Evolutionary conservation across 2,329 filamentous ascomycete genomes (phyloP).

Genomic region (Arachnomyces sp.): DNA sequence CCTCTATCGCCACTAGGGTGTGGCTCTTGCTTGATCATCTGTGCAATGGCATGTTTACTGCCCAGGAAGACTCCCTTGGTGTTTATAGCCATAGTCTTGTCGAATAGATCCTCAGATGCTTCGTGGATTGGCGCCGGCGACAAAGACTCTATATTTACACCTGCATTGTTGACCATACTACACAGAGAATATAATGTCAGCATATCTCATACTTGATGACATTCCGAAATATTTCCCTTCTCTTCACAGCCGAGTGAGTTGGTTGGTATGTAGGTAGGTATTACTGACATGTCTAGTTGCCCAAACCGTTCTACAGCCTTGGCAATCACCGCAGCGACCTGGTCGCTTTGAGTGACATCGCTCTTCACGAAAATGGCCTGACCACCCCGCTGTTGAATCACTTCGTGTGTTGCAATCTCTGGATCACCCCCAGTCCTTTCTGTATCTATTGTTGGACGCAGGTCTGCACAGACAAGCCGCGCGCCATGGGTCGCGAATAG

Average conservation of each 20-base stretch:
- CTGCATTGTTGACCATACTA: constrained; percentile 44
- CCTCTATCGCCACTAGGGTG: constrained; percentile 25
- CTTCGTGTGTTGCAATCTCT: no score
- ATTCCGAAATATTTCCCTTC: background rate
- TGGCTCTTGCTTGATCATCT: constrained; percentile 33
- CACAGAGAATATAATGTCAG: background rate
- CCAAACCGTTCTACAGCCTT: constrained; percentile 30
- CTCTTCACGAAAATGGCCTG: constrained; percentile 34
- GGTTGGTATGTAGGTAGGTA: background rate
- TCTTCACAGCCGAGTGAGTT: background rate
- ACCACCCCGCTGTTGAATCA: no score
- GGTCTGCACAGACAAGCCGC: no score
- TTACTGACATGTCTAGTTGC: constrained; percentile 36
- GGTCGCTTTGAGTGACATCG: constrained; percentile 32
- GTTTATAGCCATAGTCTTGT: constrained; percentile 33
- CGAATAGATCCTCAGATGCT: constrained; percentile 38
- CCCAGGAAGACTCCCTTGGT: constrained; percentile 34
- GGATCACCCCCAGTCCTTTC: no score
- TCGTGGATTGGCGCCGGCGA: constrained; percentile 36
- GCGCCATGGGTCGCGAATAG: no score
- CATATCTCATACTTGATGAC: background rate
- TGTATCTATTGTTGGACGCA: no score
- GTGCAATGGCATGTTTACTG: constrained; percentile 31
- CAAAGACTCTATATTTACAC: constrained; percentile 35
- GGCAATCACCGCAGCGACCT: constrained; percentile 32